phyloP scores from a whole-genome alignment of 2,329 filamentous ascomycete species.

The Fusarium verrucosum region DNA sequence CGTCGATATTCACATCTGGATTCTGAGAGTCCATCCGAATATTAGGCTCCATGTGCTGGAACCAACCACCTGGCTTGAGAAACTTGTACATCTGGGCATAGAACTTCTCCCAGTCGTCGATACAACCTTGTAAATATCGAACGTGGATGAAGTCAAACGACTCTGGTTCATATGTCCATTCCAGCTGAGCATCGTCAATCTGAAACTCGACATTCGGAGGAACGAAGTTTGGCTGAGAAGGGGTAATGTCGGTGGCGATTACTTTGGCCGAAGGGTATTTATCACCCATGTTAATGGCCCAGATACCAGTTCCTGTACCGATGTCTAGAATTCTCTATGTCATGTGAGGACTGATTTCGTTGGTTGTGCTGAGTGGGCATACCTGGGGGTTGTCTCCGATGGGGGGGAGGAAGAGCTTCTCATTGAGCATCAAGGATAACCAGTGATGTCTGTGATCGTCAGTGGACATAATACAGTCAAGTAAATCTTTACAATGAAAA shows the following conservation, averaged over 20 bases:
- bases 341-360: not conserved
- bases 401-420: constrained; percentile 34
- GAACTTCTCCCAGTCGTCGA: constrained; percentile 45
- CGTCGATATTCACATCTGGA: not conserved
- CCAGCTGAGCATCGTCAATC: constrained; percentile 48
- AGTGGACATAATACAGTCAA: rapidly evolving
- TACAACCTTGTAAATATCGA: constrained; percentile 44
- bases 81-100: constrained; percentile 31
- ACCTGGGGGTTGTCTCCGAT: constrained; percentile 35
- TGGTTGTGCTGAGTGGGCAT: rapidly evolving
- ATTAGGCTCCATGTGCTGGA: constrained; percentile 42
- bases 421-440: constrained; percentile 35
- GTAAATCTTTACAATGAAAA: rapidly evolving
- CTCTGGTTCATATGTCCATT: constrained; percentile 55
- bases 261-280: constrained; percentile 36
- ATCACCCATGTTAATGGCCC: constrained; percentile 39
- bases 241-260: constrained; percentile 36
- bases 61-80: constrained; percentile 41
- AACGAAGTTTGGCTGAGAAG: constrained; percentile 37
- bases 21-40: constrained; percentile 33
- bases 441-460: constrained; percentile 26
- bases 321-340: constrained; percentile 29
- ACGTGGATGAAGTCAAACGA: constrained; percentile 49
- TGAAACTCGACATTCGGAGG: constrained; percentile 52
- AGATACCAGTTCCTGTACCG: constrained; percentile 39